Percentiles rank a stretch among this genome's conserved stretches.
phyloP scores from a whole-genome alignment of 768 basidiomycete species.

The Kockovaella imperatae region DNA sequence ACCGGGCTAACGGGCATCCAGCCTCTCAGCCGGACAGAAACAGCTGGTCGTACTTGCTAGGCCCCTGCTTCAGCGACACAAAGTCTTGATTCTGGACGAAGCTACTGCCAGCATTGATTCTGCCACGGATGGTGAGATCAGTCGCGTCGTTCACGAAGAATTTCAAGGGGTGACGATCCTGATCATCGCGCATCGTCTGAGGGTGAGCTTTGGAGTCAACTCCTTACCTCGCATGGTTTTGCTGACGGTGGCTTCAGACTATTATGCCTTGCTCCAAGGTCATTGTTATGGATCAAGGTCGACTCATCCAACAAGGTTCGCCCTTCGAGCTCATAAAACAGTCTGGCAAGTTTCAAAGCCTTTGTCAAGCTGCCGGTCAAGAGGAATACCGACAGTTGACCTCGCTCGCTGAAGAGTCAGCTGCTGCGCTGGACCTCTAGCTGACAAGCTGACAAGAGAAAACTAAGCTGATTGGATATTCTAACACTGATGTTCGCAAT shows the following conservation, averaged over 20 bases:
- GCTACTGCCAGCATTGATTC: conserved; percentile 39
- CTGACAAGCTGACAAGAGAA: too few species aligned
- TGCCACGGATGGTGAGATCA: conserved; percentile 35
- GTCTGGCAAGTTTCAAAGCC: conserved; percentile 22
- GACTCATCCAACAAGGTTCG: conserved; percentile 27
- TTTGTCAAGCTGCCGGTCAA: conserved; percentile 26
- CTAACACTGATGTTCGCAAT: too few species aligned
- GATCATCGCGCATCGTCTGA: conserved; percentile 39
- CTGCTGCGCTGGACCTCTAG: too few species aligned
- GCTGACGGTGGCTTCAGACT: conserved; percentile 12
- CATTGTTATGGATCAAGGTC: conserved; percentile 38
- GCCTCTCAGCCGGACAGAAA: conserved; percentile 38
- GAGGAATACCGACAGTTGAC: conserved; percentile 28
- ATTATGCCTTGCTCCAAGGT: conserved; percentile 40
- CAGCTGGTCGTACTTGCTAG: conserved; percentile 40
- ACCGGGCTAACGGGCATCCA: conserved; percentile 1
- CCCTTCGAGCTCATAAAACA: conserved; percentile 25
- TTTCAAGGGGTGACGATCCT: conserved; percentile 32
- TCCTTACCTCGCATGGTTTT: neutral
- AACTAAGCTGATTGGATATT: too few species aligned
- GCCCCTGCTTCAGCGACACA: conserved; percentile 31
- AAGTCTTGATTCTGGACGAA: conserved; percentile 38
- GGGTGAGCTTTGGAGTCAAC: conserved; percentile 7
- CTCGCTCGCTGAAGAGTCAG: conserved; percentile 13
- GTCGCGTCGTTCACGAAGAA: conserved; percentile 28